Base-by-base conservation (phyloP, 345 rosid species). In the Euphorbia tirucalli region DNA sequence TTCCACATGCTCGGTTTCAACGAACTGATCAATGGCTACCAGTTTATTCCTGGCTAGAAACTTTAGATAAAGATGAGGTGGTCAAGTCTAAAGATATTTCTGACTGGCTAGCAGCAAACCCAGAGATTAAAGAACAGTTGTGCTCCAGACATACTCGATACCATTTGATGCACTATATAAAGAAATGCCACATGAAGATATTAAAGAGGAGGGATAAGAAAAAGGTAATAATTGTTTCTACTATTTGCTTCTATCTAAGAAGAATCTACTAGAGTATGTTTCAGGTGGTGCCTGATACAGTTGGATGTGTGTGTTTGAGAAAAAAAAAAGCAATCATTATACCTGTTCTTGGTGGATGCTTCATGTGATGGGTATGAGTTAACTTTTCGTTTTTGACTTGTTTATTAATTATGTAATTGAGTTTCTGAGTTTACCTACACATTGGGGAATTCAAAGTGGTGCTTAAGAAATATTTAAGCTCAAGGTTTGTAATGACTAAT, bases 111-210 rank as follows among this genome's bases (percentile, higher is more conserved):
- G 81, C 80, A 24, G 84, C 74, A 16, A 95, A 89, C 65, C 93
- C 91, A 3, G 84, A 83, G 46, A 85, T 85, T 52, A 89, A 84
- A 74, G 94, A 86, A 27, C 87, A 88, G 25, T 74, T 92, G 41
- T 88, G 86, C 77, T 83, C 96, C 13, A 86, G 87, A 71, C 97
- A 95, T 86, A 88, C 98, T 27, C 81, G 90, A 6, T 95, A 92
- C 82, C 99, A 95, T 81, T 80, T 95, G 85, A 92, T 93, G 82
- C 99, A 95, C 71, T 95, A 95, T 75, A 90, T 92, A 60, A 95
- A 95, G 65, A 95, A 95, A 56, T 92, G 97, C 71, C 99, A 95
- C 79, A 73, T 92, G 74, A 95, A 95, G 94, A 92, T 95, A 50
- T 87, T 95, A 30, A 95, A 90, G 74, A 88, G 97, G 71, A 89